phyloP scores from a whole-genome alignment of 306 rosid species.

The Dalbergia oliveri region DNA sequence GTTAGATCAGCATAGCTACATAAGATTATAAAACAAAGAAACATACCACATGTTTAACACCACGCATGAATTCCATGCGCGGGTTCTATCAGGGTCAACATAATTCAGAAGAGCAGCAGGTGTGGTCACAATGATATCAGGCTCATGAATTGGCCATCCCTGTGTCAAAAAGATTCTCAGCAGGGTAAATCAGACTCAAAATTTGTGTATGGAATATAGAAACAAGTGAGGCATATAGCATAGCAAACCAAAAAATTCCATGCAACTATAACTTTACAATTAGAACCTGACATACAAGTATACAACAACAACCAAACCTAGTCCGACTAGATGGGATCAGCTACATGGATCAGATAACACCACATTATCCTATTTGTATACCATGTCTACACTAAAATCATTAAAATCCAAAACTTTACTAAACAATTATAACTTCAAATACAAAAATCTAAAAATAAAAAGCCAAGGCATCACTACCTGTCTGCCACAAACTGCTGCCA shows the following conservation, averaged over 20 bases:
- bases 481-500: constrained; percentile 82
- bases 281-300: neutral
- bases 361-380: neutral
- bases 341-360: neutral
- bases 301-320: neutral
- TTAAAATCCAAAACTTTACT: neutral
- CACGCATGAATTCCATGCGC: constrained; percentile 67
- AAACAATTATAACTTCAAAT: constrained; percentile 6
- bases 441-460: neutral
- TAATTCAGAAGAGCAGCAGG: constrained; percentile 94
- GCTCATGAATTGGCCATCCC: constrained; percentile 90
- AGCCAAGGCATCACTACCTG: constrained; percentile 65
- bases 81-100: constrained; percentile 68
- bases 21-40: constrained; percentile 33
- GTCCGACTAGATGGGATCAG: neutral
- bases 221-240: constrained; percentile 8
- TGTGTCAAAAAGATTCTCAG: constrained; percentile 48
- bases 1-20: constrained; percentile 4
- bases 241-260: constrained; percentile 33
- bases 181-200: constrained; percentile 26
- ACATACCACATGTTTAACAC: constrained; percentile 88
- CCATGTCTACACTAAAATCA: neutral
- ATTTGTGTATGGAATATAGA: constrained; percentile 3
- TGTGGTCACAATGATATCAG: constrained; percentile 89
- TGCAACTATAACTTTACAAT: neutral